Base-by-base conservation (phyloP, 805 yeast genomes). In the Candida patagonica region DNA sequence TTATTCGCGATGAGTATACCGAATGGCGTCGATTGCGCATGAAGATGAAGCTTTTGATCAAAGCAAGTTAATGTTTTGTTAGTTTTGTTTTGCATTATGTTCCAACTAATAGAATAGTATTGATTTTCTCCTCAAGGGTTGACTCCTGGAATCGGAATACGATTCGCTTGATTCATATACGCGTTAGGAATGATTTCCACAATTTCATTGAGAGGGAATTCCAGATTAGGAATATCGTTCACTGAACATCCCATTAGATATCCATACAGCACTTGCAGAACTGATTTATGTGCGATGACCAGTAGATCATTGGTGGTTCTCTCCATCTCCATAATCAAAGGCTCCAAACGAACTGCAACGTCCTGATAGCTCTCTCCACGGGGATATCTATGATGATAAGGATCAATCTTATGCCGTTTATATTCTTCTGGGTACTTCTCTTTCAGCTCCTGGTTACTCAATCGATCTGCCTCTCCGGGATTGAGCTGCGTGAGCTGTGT, bases 351-450 rank as follows among this genome's bases (percentile, higher is more conserved):
- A 26, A 92, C 80, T 0, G 98, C 97, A 42, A 92, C 70, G 60
- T 92, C 99, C 61, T 92, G 98, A 56, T 87, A 92, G 37, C 94
- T 83, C 63, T 92, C 99, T 0, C 94, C 86, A 37, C 97, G 70
- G 2, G 95, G 84, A 56, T 74, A 92, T 44, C 98, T 69, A 56
- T 81, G 89, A 61, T 92, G 96, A 56, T 92, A 92, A 1, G 96
- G 96, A 57, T 89, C 96, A 44, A 67, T 61, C 42, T 62, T 41
- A 55, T 76, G 82, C 50, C 72, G 77, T 45, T 66, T 70, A 55
- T 71, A 82, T 48, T 88, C 96, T 1, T 67, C 70, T 0, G 94
- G 92, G 55, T 66, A 85, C 46, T 66, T 65, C 27, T 57, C 56
- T 48, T 68, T 59, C 42, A 89, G 70, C 56, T 83, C 80, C 12